Evolutionary conservation across 1,284 basidiomycete species (phyloP), one percentile per base, ranked within the genome.

Genomic region (Naganishia sp.): DNA sequence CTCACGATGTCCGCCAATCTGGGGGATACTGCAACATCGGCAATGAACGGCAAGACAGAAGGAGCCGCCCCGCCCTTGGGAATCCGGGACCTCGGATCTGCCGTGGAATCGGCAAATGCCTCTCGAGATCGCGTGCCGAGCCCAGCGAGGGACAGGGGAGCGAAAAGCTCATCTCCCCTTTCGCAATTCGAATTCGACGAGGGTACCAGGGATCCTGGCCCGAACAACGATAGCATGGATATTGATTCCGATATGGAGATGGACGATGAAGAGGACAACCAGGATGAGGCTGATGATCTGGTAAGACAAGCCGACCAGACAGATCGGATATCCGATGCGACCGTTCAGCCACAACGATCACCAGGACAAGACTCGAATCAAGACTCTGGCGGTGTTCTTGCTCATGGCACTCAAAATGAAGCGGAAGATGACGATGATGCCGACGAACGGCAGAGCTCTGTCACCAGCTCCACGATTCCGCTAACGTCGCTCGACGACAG

Each of bases 251-350:
- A 57, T 15, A 57, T 55, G 28, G 33, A 33, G 11, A 44, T 56
- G 28, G 64, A 50, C 23, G 55, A 33, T 39, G 81, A 83, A 25
- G 82, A 78, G 10, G 77, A 79, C 25, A 77, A 80, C 7, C 33
- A 18, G 7, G 25, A 18, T 7, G 36, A 39, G 36, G 36, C 36
- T 13, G 13, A 39, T 39, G 36, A 39, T 13, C 9, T 7, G 13
- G 36, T 3, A 7, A 39, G 6, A 39, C 7, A 39, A 39, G 49
- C 28, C 16, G 59, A 61, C 21, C 59, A 46, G 31, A 43, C 31
- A 42, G 55, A 56, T n/a, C 36, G 44, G 16, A 50, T 50, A 48
- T 55, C 63, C 9, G 61, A 64, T 33, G 21, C 50, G 18, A 64
- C 53, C 28, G 31, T 46, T 36, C 61, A 54, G 52, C 52, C 52